Evolutionary conservation across 2,329 filamentous ascomycete species (phyloP).

Genomic region (Pseudogymnoascus sp.): DNA sequence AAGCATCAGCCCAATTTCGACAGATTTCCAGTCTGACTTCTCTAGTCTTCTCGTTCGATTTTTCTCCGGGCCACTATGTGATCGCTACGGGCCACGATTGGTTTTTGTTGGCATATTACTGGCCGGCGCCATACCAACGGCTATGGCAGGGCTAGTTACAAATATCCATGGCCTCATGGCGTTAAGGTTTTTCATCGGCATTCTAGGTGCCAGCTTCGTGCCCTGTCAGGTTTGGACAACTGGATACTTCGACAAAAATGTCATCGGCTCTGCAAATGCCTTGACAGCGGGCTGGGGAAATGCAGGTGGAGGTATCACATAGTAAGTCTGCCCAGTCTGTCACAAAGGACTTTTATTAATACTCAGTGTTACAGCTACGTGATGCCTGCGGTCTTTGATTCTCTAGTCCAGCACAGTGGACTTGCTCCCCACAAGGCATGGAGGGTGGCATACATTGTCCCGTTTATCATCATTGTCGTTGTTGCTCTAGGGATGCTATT

Average conservation of each 20-base stretch:
- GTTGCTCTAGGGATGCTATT: conserved; percentile 62
- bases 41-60: conserved; percentile 58
- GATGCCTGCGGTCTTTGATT: conserved; percentile 85
- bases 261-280: conserved; percentile 82
- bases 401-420: conserved; percentile 51
- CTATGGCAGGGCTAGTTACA: conserved; percentile 68
- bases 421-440: conserved; percentile 63
- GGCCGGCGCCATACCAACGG: conserved; percentile 69
- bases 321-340: conserved; percentile 70
- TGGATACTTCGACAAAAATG: conserved; percentile 85
- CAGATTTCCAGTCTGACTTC: not conserved
- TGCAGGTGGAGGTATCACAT: conserved; percentile 80
- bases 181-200: conserved; percentile 71
- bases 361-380: conserved; percentile 32
- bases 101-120: conserved; percentile 76
- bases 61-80: conserved; percentile 74
- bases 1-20: not conserved
- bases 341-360: not conserved
- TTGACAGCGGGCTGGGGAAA: conserved; percentile 81
- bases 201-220: conserved; percentile 70
- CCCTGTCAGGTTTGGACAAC: conserved; percentile 91
- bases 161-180: conserved; percentile 59
- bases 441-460: conserved; percentile 77
- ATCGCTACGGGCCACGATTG: conserved; percentile 69
- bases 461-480: conserved; percentile 63